Conservation (phyloP, 2,329 filamentous ascomycete species). For the Exophiala alcalophila region DNA sequence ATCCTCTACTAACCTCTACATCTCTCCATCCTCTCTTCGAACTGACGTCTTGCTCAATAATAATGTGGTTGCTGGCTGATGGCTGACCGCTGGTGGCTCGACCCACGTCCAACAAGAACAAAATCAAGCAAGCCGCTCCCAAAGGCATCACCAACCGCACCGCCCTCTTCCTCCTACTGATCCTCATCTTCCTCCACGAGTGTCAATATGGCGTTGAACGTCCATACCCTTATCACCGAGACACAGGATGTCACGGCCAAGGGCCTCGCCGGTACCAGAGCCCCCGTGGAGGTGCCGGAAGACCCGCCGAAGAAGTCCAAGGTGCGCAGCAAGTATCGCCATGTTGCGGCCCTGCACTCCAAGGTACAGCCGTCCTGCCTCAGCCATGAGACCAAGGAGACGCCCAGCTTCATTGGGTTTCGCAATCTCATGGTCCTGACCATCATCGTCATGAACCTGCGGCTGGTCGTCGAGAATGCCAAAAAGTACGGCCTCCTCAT, state of each 20-base stretch:
- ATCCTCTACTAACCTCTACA: too few species aligned
- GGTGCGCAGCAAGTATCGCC: slow-evolving; percentile 68
- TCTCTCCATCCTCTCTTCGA: too few species aligned
- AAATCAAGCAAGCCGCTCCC: too few species aligned
- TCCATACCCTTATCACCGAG: slow-evolving; percentile 21
- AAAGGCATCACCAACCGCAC: slow-evolving; percentile 1
- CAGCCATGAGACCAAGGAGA: slow-evolving; percentile 71
- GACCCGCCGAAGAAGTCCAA: slow-evolving; percentile 14
- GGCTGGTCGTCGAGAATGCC: slow-evolving; percentile 87
- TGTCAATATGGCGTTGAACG: slow-evolving; percentile 26
- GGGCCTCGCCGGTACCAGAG: slow-evolving; percentile 10
- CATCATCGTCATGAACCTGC: slow-evolving; percentile 84
- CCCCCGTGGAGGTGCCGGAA: slow-evolving; percentile 18
- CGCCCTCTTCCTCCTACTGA: background rate
- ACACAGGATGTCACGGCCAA: slow-evolving; percentile 21
- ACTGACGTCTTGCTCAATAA: too few species aligned
- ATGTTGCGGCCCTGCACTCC: slow-evolving; percentile 84
- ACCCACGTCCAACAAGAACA: too few species aligned
- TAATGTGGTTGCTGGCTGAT: slow-evolving; percentile 13
- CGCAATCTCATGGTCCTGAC: slow-evolving; percentile 95
- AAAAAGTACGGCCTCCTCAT: slow-evolving; percentile 87
- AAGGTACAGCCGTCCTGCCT: slow-evolving; percentile 71
- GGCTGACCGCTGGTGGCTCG: slow-evolving; percentile 2
- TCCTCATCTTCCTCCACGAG: background rate
- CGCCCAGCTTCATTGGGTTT: slow-evolving; percentile 88